Conservation (phyloP, 306 rosid species). For the Corylus heterophylla region DNA sequence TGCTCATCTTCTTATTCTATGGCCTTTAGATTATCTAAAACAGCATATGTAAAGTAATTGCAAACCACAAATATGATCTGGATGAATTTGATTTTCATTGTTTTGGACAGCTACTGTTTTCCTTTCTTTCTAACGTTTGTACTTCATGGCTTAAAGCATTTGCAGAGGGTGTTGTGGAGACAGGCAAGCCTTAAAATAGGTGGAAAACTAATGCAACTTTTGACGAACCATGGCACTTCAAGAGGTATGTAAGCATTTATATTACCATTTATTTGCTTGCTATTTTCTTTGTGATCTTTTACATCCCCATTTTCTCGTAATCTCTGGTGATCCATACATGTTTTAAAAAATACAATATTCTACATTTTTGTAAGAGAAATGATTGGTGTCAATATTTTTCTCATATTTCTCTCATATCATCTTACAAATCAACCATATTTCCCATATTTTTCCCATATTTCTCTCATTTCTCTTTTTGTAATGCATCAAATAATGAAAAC, state of each 20-base stretch:
- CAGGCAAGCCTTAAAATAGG: slow-evolving; percentile 64
- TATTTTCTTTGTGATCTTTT: slow-evolving; percentile 3
- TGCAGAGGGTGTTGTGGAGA: slow-evolving; percentile 71
- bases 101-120: not conserved
- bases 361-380: no score
- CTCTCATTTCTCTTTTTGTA: not conserved
- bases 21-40: slow-evolving; percentile 16
- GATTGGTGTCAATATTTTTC: no score
- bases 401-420: no score
- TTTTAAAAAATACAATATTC: slow-evolving; percentile 14
- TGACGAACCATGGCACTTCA: slow-evolving; percentile 49
- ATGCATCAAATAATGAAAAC: not conserved
- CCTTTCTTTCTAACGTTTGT: slow-evolving; percentile 17
- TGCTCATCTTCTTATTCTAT: slow-evolving; percentile 20
- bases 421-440: no score
- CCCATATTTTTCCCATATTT: no score
- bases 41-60: not conserved
- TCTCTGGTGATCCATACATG: slow-evolving; percentile 3
- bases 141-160: slow-evolving; percentile 37
- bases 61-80: not conserved
- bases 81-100: not conserved
- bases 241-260: slow-evolving; percentile 49
- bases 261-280: not conserved
- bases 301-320: slow-evolving; percentile 2
- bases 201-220: slow-evolving; percentile 56